Evolutionary conservation across 441 rosid genomes (phyloP).

Genomic region (Dalechampia spathulata): DNA sequence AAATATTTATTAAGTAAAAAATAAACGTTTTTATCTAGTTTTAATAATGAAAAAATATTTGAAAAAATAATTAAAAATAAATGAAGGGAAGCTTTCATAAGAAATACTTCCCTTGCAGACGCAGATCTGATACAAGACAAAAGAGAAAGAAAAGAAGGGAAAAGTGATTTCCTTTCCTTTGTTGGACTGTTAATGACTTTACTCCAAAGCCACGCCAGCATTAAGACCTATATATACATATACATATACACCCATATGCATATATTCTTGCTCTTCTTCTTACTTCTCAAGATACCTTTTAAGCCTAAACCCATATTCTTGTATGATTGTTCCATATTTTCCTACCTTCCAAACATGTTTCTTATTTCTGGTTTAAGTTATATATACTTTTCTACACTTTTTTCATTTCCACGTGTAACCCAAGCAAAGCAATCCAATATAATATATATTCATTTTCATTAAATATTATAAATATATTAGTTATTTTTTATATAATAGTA

Average conservation of each 20-base stretch:
- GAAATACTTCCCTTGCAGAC: too few species aligned
- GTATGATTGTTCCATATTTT: slow-evolving; percentile 8
- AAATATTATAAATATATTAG: too few species aligned
- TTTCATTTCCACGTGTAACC: not conserved
- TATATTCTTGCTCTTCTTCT: not conserved
- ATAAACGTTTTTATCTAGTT: too few species aligned
- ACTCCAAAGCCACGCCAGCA: slow-evolving; percentile 24
- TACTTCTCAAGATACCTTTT: slow-evolving; percentile 13
- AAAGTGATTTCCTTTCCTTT: not conserved
- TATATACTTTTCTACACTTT: not conserved
- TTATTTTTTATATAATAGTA: too few species aligned
- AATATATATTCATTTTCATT: too few species aligned
- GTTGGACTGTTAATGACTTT: slow-evolving; percentile 13
- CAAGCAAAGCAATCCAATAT: slow-evolving; percentile 3
- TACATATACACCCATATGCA: not conserved
- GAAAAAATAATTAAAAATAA: too few species aligned
- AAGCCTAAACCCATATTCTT: not conserved
- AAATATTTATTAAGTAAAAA: too few species aligned
- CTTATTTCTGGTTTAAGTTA: not conserved
- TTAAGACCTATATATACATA: not conserved
- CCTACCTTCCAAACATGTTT: not conserved
- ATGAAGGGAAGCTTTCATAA: too few species aligned
- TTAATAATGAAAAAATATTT: too few species aligned
- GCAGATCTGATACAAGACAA: too few species aligned
- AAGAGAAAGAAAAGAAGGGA: not conserved